Base-by-base conservation (phyloP, 2,329 filamentous ascomycete genomes). In the Macroventuria anomochaeta region DNA sequence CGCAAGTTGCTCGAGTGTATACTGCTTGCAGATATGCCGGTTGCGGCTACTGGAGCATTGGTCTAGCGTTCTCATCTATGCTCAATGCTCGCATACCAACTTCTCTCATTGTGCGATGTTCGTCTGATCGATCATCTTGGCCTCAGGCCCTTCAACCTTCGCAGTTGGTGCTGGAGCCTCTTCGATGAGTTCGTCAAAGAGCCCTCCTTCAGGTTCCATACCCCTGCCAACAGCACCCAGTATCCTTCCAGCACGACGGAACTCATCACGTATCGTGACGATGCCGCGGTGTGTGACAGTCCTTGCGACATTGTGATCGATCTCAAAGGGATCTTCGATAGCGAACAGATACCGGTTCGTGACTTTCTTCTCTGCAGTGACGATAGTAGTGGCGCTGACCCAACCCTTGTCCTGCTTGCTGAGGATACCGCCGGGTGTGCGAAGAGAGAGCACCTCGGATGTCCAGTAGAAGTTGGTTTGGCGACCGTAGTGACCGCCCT, bases 241-340 rank as follows among this genome's bases (percentile, higher is more conserved):
- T 53, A 96, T 88, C 29, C 84, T 80, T 84, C 89, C 90, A 2
- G 90, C 91, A 17, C 91, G 83, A 15, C 90, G 83, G 67, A 96
- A 95, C 74, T 96, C 91, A 64, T 95, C 88, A 33, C 90, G 82
- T 55, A 96, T 95, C 0, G 88, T 83, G 1, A 90, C 87, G 58
- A 96, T 90, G 2, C 91, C 91, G 55, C 87, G 84, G 67, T 93
- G 89, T 6, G 88, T 92, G 1, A 96, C 91, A 0, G 91, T 96
- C 42, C 91, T 82, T 3, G 90, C 93, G 28, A 96, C 89, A 64
- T 96, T 97, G 75, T 96, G 91, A 33, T 91, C 87, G 2, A 87
- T 76, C 76, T 96, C 91, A 67, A 96, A 96, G 0, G 93, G 93
- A 71, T 96, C 93, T 70, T 96, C 93, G 55, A 97, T 93, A 26